Evolutionary conservation across 2,329 filamentous ascomycete species (phyloP).

Genomic region (Macrophomina pseudophaseolina): DNA sequence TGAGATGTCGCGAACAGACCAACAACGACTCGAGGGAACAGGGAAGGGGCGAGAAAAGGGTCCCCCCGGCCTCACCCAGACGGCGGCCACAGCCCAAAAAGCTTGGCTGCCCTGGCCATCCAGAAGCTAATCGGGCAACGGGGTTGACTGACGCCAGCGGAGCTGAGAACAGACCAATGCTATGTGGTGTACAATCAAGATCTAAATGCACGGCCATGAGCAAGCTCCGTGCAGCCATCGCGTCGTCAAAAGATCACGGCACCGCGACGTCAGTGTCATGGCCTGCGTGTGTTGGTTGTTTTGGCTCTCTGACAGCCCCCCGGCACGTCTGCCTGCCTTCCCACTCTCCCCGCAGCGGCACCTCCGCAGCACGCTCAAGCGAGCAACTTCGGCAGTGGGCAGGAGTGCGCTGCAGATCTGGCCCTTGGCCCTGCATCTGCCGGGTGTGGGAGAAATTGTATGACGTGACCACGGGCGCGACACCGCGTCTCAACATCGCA

Average conservation of each 20-base stretch:
- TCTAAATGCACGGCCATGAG: background rate
- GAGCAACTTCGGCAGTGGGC: background rate
- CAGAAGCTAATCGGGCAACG: background rate
- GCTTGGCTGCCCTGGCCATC: background rate
- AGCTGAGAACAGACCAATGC: background rate
- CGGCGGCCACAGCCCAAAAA: background rate
- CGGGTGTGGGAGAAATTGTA: background rate
- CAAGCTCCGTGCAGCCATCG: background rate
- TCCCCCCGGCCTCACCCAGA: background rate
- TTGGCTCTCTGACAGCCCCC: background rate
- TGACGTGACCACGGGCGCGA: constrained; percentile 4
- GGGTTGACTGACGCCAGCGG: background rate
- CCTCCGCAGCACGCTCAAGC: background rate
- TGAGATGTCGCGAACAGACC: constrained; percentile 1
- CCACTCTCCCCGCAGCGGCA: constrained; percentile 5
- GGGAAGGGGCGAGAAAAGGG: background rate
- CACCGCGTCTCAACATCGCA: constrained; percentile 20
- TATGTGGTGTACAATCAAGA: constrained; percentile 1
- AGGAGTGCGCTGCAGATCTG: background rate
- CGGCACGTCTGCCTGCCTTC: background rate
- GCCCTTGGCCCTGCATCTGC: background rate
- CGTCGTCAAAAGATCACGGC: constrained; percentile 15
- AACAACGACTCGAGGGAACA: background rate
- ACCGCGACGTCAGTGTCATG: constrained; percentile 15
- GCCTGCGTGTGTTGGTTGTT: background rate